Conservation (phyloP, 1,284 basidiomycete species). For the Mycena sp. region DNA sequence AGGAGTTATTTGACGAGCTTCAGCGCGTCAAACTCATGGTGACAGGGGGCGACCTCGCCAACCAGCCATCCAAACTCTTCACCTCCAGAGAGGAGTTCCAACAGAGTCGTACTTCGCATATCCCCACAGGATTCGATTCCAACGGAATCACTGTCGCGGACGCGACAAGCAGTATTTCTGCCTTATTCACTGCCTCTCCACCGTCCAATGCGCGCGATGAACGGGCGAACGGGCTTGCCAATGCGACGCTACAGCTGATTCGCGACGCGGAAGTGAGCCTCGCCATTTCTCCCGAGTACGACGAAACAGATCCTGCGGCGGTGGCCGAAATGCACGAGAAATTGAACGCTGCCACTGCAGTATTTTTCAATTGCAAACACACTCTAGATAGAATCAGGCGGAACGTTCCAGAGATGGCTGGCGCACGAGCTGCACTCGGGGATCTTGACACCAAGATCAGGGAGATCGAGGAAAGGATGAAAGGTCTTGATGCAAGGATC, state of each 20-base stretch:
- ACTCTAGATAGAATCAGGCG: not conserved
- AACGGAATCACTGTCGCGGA: not conserved
- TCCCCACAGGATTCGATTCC: not conserved
- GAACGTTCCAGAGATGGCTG: too few species aligned
- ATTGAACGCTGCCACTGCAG: not conserved
- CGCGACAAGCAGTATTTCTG: not conserved
- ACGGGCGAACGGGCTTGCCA: not conserved
- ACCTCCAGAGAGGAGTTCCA: not conserved
- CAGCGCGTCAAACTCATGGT: too few species aligned
- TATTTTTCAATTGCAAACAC: not conserved
- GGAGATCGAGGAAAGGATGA: too few species aligned
- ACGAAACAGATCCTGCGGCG: not conserved
- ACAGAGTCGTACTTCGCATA: not conserved
- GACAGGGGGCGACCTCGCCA: not conserved
- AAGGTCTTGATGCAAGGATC: not conserved
- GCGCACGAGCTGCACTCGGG: too few species aligned
- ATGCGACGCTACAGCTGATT: not conserved
- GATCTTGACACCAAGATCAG: too few species aligned
- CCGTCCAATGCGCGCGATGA: not conserved
- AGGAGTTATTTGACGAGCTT: too few species aligned
- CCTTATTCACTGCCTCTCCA: not conserved
- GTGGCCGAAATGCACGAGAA: not conserved
- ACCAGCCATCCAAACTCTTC: conserved; percentile 9
- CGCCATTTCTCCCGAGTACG: not conserved
- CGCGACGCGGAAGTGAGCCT: not conserved